Base-by-base conservation (phyloP, 73 alveolate genomes). In the Paraurostyla sp. region DNA sequence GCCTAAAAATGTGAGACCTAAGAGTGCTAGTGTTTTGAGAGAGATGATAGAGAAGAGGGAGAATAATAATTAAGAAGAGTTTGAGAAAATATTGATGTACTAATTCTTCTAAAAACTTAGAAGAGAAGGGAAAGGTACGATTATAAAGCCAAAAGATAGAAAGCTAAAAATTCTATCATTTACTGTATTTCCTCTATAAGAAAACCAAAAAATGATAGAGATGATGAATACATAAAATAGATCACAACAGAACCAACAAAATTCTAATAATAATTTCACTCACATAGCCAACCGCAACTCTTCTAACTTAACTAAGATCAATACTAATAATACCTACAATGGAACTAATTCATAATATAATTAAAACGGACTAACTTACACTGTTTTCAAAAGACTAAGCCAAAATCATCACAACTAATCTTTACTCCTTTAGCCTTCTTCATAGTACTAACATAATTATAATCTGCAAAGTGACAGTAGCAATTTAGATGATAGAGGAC, bases 311-410 rank as follows among this genome's bases (percentile, higher is more conserved):
- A n/a, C n/a, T n/a, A n/a, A n/a, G n/a, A n/a, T n/a, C n/a, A n/a
- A n/a, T n/a, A n/a, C n/a, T n/a, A n/a, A n/a, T n/a, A n/a, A n/a
- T n/a, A n/a, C n/a, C 4, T 18, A 54, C 30, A 20, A 54, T n/a
- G 9, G 15, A 54, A 54, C 15, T 45, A 45, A 45, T 54, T 13
- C 69, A 13, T 18, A 54, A 54, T 27, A 54, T 9, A 54, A 9
- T n/a, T 54, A 54, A n/a, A 54, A n/a, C n/a, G n/a, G n/a, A n/a
- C n/a, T n/a, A 7, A 65, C 82, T 6, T 65, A 65, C 41, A 65
- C 82, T 16, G 82, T 65, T 2, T 65, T 65, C 41, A 65, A 65
- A 22, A 65, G 58, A 38, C 58, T 65, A n/a, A 65, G 82, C 18
- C 30, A 54, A 54, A 54, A 9, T 20, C 23, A 13, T 9, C 13